Evolutionary conservation across 176 grass and related monocot species (phyloP).

Genomic region (Avena insularis): DNA sequence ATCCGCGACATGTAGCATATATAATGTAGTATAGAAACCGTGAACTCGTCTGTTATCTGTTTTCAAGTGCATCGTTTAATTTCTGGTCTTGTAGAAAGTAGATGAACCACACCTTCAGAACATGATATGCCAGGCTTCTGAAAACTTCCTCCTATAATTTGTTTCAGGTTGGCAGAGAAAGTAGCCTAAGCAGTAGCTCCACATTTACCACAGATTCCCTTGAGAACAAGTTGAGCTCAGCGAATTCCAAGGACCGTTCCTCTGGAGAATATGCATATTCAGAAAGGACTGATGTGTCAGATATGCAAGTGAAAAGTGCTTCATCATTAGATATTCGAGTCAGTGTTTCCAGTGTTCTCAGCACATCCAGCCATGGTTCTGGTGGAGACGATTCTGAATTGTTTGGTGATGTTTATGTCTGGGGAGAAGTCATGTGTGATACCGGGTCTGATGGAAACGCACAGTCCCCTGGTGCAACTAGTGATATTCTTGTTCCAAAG

Average conservation of each 20-base stretch:
- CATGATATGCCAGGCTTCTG: conserved; percentile 25
- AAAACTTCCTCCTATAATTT: conserved; percentile 25
- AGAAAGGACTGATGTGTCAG: conserved; percentile 78
- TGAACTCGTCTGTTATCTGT: neutral
- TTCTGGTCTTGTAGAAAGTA: neutral
- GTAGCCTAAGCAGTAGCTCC: conserved; percentile 85
- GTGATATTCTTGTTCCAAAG: conserved; percentile 84
- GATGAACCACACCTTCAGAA: conserved; percentile 30
- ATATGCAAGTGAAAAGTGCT: conserved; percentile 89
- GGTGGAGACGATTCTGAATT: conserved; percentile 90
- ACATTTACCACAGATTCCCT: conserved; percentile 56
- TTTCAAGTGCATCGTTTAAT: neutral
- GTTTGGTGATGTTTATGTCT: conserved; percentile 90
- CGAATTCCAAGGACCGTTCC: conserved; percentile 67
- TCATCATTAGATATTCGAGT: conserved; percentile 82
- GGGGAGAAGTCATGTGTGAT: conserved; percentile 90
- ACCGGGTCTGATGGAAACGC: conserved; percentile 41
- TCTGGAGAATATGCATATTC: conserved; percentile 68
- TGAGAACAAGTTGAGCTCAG: conserved; percentile 81
- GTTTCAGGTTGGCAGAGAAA: conserved; percentile 78
- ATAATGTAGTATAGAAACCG: neutral
- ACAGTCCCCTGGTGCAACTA: conserved; percentile 44
- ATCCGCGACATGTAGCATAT: no score
- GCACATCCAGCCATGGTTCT: conserved; percentile 98
- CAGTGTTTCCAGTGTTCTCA: conserved; percentile 94